Conservation (phyloP, 441 rosid genomes). For the Francoa sonchifolia region DNA sequence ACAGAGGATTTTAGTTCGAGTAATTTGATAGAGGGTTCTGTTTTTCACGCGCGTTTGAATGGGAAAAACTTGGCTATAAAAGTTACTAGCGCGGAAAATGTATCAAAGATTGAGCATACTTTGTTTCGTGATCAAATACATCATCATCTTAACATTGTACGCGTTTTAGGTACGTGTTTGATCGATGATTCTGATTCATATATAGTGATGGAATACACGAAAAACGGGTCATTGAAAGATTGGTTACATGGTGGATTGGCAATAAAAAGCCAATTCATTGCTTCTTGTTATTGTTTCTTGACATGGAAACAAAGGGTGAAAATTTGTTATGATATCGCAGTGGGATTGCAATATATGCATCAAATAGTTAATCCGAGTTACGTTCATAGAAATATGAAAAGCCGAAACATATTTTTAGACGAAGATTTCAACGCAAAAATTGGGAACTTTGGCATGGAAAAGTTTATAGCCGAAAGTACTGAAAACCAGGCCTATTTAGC, state of each 20-base stretch:
- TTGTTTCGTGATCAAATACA: slow-evolving; percentile 41
- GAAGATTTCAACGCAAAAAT: slow-evolving; percentile 85
- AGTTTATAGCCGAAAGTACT: slow-evolving; percentile 25
- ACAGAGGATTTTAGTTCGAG: slow-evolving; percentile 66
- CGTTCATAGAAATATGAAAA: slow-evolving; percentile 56
- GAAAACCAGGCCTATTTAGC: slow-evolving; percentile 35
- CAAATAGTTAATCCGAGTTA: slow-evolving; percentile 61
- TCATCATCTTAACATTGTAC: slow-evolving; percentile 60
- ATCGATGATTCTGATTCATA: slow-evolving; percentile 32
- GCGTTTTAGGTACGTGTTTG: slow-evolving; percentile 56
- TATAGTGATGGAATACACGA: slow-evolving; percentile 71
- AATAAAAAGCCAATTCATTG: slow-evolving; percentile 82
- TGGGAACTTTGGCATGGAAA: slow-evolving; percentile 68
- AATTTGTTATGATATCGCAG: slow-evolving; percentile 74
- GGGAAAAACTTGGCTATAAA: slow-evolving; percentile 75
- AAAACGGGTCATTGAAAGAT: slow-evolving; percentile 78
- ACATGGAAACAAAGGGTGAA: slow-evolving; percentile 82
- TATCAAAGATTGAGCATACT: slow-evolving; percentile 38
- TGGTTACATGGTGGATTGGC: slow-evolving; percentile 92
- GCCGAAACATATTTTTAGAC: slow-evolving; percentile 67
- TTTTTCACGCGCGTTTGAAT: slow-evolving; percentile 61
- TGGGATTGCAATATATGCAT: slow-evolving; percentile 81
- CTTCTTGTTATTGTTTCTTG: slow-evolving; percentile 81
- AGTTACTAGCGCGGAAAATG: slow-evolving; percentile 20
- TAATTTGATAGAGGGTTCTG: slow-evolving; percentile 64